These are phyloP conservation scores for Pseudogymnoascus sp. DNA, from an alignment of 2,329 filamentous ascomycete species.

Conservation along the genomic window DNA sequence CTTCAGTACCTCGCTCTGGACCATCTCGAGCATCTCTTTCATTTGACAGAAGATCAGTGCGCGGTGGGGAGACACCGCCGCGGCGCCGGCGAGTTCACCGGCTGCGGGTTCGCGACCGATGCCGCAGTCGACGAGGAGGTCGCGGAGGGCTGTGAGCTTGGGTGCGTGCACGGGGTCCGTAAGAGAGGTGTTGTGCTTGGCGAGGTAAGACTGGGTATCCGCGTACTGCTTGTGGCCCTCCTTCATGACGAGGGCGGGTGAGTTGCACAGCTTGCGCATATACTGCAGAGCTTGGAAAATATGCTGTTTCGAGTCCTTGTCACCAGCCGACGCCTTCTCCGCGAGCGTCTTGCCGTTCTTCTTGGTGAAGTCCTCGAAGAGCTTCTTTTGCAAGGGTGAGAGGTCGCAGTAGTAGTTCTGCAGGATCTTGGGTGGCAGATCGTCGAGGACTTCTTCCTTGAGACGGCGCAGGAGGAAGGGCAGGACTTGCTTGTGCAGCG, in stretches of 20 bases:
- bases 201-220: slow-evolving; percentile 72
- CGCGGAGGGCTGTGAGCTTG: slow-evolving; percentile 81
- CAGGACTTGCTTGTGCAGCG: slow-evolving; percentile 95
- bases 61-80: slow-evolving; percentile 86
- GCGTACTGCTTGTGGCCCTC: slow-evolving; percentile 86
- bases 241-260: slow-evolving; percentile 91
- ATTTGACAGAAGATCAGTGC: slow-evolving; percentile 98
- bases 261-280: slow-evolving; percentile 99
- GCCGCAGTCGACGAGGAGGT: slow-evolving; percentile 95
- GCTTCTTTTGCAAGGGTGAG: slow-evolving; percentile 84
- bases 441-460: slow-evolving; percentile 95
- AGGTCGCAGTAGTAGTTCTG: slow-evolving; percentile 99
- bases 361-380: slow-evolving; percentile 94
- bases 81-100: slow-evolving; percentile 48
- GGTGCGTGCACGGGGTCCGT: slow-evolving; percentile 84
- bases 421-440: slow-evolving; percentile 93
- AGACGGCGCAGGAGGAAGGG: slow-evolving; percentile 92
- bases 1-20: slow-evolving; percentile 86
- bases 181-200: slow-evolving; percentile 70
- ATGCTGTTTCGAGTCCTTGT: slow-evolving; percentile 93
- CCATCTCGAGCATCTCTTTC: slow-evolving; percentile 99
- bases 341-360: slow-evolving; percentile 85
- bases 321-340: slow-evolving; percentile 72
- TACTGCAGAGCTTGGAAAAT: slow-evolving; percentile 99
- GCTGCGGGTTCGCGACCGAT: slow-evolving; percentile 65